These are phyloP conservation scores for Udeniomyces megalosporus DNA, from an alignment of 768 basidiomycete genomes.

Conservation along the genomic window DNA sequence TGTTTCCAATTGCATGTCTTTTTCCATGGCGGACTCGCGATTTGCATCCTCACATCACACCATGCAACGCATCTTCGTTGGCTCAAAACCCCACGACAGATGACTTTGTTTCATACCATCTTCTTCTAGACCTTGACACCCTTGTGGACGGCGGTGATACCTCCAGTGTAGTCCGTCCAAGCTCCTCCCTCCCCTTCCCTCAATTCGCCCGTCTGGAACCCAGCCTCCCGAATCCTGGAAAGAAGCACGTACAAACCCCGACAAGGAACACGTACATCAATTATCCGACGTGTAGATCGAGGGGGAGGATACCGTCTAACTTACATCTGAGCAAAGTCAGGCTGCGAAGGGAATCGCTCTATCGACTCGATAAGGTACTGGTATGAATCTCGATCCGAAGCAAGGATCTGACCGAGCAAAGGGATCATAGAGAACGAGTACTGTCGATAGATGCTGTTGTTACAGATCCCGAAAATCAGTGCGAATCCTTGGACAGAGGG, in stretches of 20 bases:
- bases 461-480: background rate
- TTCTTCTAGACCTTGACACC: constrained; percentile 8
- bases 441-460: constrained; percentile 67
- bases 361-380: constrained; percentile 90
- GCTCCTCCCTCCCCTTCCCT: constrained; percentile 30
- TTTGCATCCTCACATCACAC: too few relatives aligned
- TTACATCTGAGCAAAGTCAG: constrained; percentile 68
- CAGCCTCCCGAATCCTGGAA: constrained; percentile 28
- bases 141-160: constrained; percentile 51
- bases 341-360: constrained; percentile 74
- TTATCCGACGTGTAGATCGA: too few relatives aligned
- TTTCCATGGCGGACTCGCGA: too few relatives aligned
- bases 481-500: too few relatives aligned
- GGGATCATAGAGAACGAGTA: constrained; percentile 96
- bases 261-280: too few relatives aligned
- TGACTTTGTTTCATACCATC: too few relatives aligned
- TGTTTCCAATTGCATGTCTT: too few relatives aligned
- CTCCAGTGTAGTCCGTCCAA: constrained; percentile 73
- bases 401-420: constrained; percentile 85
- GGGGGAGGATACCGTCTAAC: constrained; percentile 6
- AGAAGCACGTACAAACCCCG: background rate
- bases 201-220: constrained; percentile 31
- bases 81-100: too few relatives aligned
- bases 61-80: too few relatives aligned
- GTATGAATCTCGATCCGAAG: constrained; percentile 84